A percentile compares a stretch with the other conserved stretches of the same genome.
Evolutionary conservation across 805 yeast genomes (phyloP).

Genomic region (Blastobotrys mokoenaii): DNA sequence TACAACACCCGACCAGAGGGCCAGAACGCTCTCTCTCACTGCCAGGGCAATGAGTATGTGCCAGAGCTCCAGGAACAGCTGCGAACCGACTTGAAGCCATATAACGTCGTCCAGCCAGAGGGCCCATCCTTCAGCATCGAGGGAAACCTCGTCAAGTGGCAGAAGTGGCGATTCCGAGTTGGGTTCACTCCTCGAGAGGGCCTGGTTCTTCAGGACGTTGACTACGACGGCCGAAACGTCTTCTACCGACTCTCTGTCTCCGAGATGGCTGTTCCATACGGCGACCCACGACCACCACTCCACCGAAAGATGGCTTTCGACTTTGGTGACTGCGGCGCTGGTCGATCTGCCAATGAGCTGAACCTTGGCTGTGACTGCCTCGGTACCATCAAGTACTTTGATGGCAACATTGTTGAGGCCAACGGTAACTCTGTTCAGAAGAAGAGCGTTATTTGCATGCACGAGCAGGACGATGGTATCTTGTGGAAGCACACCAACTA

Average conservation of each 20-base stretch:
- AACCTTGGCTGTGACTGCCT: constrained; percentile 76
- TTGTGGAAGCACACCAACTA: constrained; percentile 74
- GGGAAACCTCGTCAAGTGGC: constrained; percentile 64
- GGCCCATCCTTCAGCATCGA: constrained; percentile 59
- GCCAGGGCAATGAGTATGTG: constrained; percentile 48
- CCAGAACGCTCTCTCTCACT: constrained; percentile 59
- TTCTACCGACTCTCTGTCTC: constrained; percentile 66
- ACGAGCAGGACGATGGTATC: constrained; percentile 77
- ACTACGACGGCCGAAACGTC: constrained; percentile 67
- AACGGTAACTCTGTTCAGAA: constrained; percentile 55
- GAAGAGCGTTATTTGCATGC: constrained; percentile 71
- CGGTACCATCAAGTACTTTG: constrained; percentile 71
- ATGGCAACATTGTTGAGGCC: constrained; percentile 48
- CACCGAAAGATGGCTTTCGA: constrained; percentile 85
- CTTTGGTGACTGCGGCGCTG: constrained; percentile 80
- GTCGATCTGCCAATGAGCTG: constrained; percentile 62
- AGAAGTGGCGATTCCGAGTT: constrained; percentile 75
- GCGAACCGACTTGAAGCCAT: constrained; percentile 57
- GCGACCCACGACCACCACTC: constrained; percentile 76
- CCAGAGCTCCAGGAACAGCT: constrained; percentile 23
- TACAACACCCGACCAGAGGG: constrained; percentile 44
- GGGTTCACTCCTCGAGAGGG: constrained; percentile 72
- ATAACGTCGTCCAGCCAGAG: constrained; percentile 76
- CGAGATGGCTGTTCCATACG: constrained; percentile 86
- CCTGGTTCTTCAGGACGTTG: constrained; percentile 61